Conservation (phyloP, 1,284 basidiomycete genomes). For the Ceratobasidium sp. region DNA sequence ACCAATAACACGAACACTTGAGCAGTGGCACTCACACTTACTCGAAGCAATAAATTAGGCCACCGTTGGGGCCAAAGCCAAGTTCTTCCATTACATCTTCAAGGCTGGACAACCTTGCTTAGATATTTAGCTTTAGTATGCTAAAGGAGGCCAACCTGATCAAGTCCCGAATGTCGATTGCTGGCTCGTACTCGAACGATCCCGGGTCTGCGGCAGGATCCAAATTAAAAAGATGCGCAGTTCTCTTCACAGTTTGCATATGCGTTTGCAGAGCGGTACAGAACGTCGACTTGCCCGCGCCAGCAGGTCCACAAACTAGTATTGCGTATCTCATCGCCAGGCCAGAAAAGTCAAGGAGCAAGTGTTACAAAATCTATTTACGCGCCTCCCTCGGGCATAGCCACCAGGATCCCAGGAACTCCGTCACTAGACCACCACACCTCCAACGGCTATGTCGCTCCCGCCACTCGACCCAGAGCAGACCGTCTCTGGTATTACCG, state of each 20-base stretch:
- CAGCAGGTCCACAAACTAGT: slow-evolving; percentile 80
- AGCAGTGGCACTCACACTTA: slow-evolving; percentile 61
- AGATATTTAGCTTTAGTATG: not conserved
- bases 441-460: slow-evolving; percentile 64
- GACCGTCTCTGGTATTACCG: slow-evolving; percentile 77
- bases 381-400: not conserved
- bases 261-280: slow-evolving; percentile 89
- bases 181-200: slow-evolving; percentile 91
- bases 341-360: not conserved
- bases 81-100: slow-evolving; percentile 98
- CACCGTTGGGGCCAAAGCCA: slow-evolving; percentile 95
- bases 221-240: slow-evolving; percentile 93
- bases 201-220: slow-evolving; percentile 90
- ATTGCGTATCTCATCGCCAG: slow-evolving; percentile 85
- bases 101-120: slow-evolving; percentile 58
- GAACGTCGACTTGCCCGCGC: slow-evolving; percentile 98
- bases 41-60: slow-evolving; percentile 99
- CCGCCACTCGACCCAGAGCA: slow-evolving; percentile 75
- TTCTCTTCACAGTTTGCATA: slow-evolving; percentile 80
- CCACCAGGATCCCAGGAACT: slow-evolving; percentile 24
- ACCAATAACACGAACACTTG: not conserved
- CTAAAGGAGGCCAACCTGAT: slow-evolving; percentile 55
- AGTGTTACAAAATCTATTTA: not conserved
- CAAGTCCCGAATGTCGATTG: slow-evolving; percentile 93
- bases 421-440: slow-evolving; percentile 26